Base-by-base conservation (phyloP, 371 early-diverging fungal species). In the Mucor mucedo region DNA sequence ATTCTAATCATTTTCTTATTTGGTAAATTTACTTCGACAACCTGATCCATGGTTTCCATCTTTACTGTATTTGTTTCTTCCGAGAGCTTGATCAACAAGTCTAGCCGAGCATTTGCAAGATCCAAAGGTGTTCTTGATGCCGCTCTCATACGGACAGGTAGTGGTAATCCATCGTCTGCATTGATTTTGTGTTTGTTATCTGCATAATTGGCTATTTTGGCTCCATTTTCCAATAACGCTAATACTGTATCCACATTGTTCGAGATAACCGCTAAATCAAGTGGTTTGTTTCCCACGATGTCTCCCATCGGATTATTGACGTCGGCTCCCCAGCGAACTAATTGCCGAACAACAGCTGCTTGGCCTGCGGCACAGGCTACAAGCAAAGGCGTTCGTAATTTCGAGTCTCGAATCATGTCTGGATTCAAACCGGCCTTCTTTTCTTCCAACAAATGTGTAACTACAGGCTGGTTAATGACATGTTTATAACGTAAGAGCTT, bases 321-420 rank as follows among this genome's bases (percentile, higher is more conserved):
- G 59, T 78, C 77, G 9, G 82, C 77, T 7, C 82, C 82, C 44
- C 53, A 75, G 9, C 63, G 50, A 29, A 82, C 62, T 27, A 82
- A 44, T 14, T 64, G 48, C 32, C 66, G 57, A 8, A 77, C 77
- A 5, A 82, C 61, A 8, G 66, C 79, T 29, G 79, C 72, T 39
- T 77, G 65, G 21, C 82, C 82, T 48, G 70, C 73, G n/a, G 79
- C 79, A 63, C 82, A 75, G 2, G 82, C 82, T 41, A 82, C 70
- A 1, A 82, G 62, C 2, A 82, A 57, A 33, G 82, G 82, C 6
- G 77, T 82, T 40, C 82, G 62, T 40, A 82, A 39, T 63, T 78
- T 82, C 11, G 72, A 68, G 52, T 82, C 82, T 52, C 82, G 71
- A 41, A 82, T 72, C 45, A 70, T 33, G 55, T 82, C 82, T 30